Conservation (phyloP, 768 basidiomycete genomes). For the Amanita jacksonii region DNA sequence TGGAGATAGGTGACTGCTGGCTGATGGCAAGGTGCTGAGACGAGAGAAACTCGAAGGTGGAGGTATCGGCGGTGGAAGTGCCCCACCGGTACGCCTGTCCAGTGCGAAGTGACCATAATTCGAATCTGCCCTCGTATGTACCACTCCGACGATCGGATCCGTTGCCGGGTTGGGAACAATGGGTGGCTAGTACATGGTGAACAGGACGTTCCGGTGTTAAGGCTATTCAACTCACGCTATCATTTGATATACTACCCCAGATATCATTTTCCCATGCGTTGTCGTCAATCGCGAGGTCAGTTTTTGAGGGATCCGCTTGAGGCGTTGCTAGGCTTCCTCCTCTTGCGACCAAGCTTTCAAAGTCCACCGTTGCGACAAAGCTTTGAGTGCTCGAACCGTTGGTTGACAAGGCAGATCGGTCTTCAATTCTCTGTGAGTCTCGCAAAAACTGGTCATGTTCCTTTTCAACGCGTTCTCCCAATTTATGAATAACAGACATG, state of each 20-base stretch:
- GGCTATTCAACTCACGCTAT: constrained; percentile 18
- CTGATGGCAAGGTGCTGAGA: background rate
- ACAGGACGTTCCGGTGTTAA: background rate
- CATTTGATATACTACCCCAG: constrained; percentile 71
- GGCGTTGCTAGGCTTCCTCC: constrained; percentile 31
- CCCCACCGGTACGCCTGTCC: constrained; percentile 8
- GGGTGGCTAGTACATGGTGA: constrained; percentile 10
- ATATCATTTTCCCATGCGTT: constrained; percentile 73
- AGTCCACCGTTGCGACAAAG: constrained; percentile 57
- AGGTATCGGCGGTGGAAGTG: background rate
- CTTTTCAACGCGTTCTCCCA: constrained; percentile 80
- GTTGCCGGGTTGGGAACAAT: background rate
- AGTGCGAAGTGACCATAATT: constrained; percentile 21
- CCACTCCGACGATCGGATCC: background rate
- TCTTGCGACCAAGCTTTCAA: constrained; percentile 77
- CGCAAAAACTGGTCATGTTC: constrained; percentile 91
- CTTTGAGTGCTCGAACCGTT: constrained; percentile 29
- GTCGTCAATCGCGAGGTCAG: constrained; percentile 18
- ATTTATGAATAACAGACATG: constrained; percentile 73
- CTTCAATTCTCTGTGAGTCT: constrained; percentile 86
- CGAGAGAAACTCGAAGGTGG: constrained; percentile 1
- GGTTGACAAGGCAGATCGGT: constrained; percentile 45
- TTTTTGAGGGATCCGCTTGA: constrained; percentile 31
- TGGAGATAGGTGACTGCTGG: constrained; percentile 12
- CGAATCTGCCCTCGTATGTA: background rate